phyloP scores from a whole-genome alignment of 1,284 basidiomycete genomes.

The Earliella scabrosa region DNA sequence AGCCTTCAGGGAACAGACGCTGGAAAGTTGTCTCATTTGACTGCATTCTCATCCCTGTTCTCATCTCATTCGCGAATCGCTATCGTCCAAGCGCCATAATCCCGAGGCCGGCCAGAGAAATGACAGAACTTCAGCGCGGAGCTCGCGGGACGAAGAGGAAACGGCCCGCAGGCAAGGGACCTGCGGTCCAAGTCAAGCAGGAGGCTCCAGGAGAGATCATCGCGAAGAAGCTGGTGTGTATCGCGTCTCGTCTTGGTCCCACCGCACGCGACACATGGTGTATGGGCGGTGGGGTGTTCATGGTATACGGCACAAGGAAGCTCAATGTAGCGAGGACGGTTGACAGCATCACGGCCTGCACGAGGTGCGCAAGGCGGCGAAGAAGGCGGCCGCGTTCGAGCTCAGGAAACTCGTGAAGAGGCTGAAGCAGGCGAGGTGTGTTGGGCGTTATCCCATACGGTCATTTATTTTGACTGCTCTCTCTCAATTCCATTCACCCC shows the following conservation, averaged over 20 bases:
- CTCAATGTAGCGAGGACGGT: slow-evolving; percentile 36
- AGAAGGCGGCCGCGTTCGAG: slow-evolving; percentile 85
- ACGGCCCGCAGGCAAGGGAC: neutral
- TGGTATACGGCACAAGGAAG: neutral
- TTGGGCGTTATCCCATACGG: neutral
- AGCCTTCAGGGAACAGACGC: too few species aligned
- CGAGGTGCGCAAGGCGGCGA: slow-evolving; percentile 72
- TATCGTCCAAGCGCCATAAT: too few species aligned
- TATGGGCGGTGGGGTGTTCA: neutral
- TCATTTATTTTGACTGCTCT: too few species aligned
- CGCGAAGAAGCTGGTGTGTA: slow-evolving; percentile 24
- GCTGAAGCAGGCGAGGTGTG: slow-evolving; percentile 68
- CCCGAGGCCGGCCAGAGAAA: too few species aligned
- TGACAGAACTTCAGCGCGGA: too few species aligned
- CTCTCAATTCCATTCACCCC: too few species aligned
- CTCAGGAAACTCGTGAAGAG: slow-evolving; percentile 84
- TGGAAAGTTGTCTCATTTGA: too few species aligned
- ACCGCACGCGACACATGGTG: neutral
- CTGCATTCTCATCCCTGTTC: too few species aligned
- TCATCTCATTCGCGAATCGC: too few species aligned
- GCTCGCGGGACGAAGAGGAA: slow-evolving; percentile 18
- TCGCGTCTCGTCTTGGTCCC: neutral
- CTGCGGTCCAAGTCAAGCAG: slow-evolving; percentile 1
- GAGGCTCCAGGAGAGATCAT: slow-evolving; percentile 13
- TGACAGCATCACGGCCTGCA: slow-evolving; percentile 66